Evolutionary conservation across 352 stramenopile species (phyloP), one percentile per base, ranked within the genome.

Genomic region (Aphanomyces invadans): DNA sequence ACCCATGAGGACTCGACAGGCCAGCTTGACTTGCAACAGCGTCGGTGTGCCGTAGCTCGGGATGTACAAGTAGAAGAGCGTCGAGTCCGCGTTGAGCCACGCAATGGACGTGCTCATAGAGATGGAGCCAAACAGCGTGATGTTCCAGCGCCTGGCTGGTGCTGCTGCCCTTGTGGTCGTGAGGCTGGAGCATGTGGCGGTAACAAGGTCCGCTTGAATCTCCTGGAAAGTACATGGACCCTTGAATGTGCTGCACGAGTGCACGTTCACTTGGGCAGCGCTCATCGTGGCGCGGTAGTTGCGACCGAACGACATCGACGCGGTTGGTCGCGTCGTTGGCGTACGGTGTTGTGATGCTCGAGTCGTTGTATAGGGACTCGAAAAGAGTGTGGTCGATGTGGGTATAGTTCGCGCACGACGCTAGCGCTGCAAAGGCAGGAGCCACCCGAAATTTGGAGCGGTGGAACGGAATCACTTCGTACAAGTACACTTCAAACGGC

Each of bases 401-500:
- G 26, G 54, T 62, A 19, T 62, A 21, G 38, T 62, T 62, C 23
- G 52, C 52, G 32, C 21, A 23, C 21, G 9, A 12, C 12, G 21
- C 3, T 1, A 19, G 17, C 1, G 25, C 44, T 0, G 56, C n/a
- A 4, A 36, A 19, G 38, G 21, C 32, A 11, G 25, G n/a, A 1
- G 52, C 15, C 12, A 62, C 19, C 7, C 4, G 54, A 28, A 36
- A 21, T 17, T 17, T 62, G 3, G 38, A 12, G 17, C 21, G 17
- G 4, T 15, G 26, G 19, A 52, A 62, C 36, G 54, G 54, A 5
- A 29, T 53, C 15, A 28, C 32, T 31, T 62, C 54, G 38, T 28
- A 36, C 21, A 62, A 23, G 38, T 62, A 62, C 19, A 28, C 17
- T 31, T 62, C 28, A 31, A 62, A 62, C 38, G 54, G 54, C 54